Conservation (phyloP, 202 grass and related monocot species). For the Setaria viridis region DNA sequence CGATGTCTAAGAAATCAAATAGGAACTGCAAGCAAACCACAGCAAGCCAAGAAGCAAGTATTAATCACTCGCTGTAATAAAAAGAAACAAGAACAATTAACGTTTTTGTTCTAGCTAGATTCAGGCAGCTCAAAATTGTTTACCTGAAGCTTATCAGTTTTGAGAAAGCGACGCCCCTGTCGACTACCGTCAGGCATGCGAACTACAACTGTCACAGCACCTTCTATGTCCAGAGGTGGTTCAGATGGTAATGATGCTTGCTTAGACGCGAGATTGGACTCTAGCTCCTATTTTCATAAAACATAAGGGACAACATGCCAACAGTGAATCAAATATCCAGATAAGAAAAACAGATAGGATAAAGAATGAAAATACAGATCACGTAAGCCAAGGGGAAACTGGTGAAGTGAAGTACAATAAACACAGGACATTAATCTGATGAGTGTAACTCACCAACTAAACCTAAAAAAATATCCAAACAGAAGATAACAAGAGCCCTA, state of each 20-base stretch:
- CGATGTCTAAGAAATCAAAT: slow-evolving; percentile 92
- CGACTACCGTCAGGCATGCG: slow-evolving; percentile 94
- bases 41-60: slow-evolving; percentile 26
- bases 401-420: slow-evolving; percentile 26
- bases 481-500: background rate
- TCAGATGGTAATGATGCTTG: slow-evolving; percentile 77
- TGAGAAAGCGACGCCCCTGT: slow-evolving; percentile 78
- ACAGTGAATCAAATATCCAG: background rate
- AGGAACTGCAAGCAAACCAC: slow-evolving; percentile 68
- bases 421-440: background rate
- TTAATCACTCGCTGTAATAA: slow-evolving; percentile 17
- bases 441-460: slow-evolving; percentile 18
- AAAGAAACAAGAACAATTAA: slow-evolving; percentile 1
- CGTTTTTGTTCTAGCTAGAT: slow-evolving; percentile 30
- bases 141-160: slow-evolving; percentile 94
- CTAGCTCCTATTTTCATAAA: slow-evolving; percentile 68
- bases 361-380: slow-evolving; percentile 18
- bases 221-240: slow-evolving; percentile 68
- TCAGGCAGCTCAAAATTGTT: slow-evolving; percentile 32
- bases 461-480: slow-evolving; percentile 11
- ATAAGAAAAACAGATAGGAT: slow-evolving; percentile 12
- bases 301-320: slow-evolving; percentile 41
- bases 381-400: slow-evolving; percentile 19
- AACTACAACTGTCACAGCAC: slow-evolving; percentile 87
- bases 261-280: slow-evolving; percentile 79